phyloP scores from a whole-genome alignment of 352 stramenopile genomes.

The Globisporangium rhizosaccharum region DNA sequence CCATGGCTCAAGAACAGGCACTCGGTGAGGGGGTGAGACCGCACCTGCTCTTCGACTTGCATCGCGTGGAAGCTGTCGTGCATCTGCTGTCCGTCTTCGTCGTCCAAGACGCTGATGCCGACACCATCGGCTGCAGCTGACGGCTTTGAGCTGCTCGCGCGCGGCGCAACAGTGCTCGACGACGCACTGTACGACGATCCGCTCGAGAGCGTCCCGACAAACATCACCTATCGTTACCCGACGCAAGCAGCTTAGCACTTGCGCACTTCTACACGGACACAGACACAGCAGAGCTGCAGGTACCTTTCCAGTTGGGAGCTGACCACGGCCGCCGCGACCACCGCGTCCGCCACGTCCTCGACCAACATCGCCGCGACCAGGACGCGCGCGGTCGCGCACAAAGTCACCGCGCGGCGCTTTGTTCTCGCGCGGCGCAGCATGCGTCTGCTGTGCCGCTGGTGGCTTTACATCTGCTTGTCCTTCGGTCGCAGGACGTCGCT shows the following conservation, averaged over 20 bases:
- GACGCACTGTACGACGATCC: constrained; percentile 66
- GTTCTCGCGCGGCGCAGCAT: constrained; percentile 20
- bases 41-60: constrained; percentile 46
- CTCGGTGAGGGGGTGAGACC: neutral
- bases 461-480: constrained; percentile 11
- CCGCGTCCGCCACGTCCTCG: constrained; percentile 46
- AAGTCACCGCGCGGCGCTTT: constrained; percentile 39
- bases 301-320: constrained; percentile 55
- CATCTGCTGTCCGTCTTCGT: constrained; percentile 39
- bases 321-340: constrained; percentile 39
- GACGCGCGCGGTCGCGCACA: constrained; percentile 22
- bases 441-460: constrained; percentile 4
- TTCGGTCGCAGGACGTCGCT: constrained; percentile 38
- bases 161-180: constrained; percentile 26
- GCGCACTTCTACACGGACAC: neutral
- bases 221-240: constrained; percentile 32
- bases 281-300: neutral
- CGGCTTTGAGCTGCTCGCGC: constrained; percentile 38
- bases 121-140: constrained; percentile 60
- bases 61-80: constrained; percentile 44
- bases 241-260: neutral
- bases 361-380: constrained; percentile 15
- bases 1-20: no score
- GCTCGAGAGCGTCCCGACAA: constrained; percentile 76
- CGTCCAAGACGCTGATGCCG: constrained; percentile 81